Percentiles rank a stretch among this genome's conserved stretches.
phyloP scores from a whole-genome alignment of 805 yeast species.

The Metschnikowia rubicola region DNA sequence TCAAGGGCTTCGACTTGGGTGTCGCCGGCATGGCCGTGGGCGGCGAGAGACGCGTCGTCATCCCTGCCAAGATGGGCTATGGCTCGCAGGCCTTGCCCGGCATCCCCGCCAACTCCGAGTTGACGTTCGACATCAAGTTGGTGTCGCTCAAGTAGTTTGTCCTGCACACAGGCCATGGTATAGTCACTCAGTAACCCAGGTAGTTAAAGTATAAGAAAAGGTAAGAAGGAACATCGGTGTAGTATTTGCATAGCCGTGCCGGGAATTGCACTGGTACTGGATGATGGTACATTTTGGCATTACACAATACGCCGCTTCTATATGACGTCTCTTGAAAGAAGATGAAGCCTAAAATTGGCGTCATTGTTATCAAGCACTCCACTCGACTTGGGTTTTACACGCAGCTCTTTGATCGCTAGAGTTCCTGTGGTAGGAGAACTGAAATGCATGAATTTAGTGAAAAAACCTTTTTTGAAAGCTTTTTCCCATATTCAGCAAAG shows the following conservation, averaged over 20 bases:
- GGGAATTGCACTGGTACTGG: neutral
- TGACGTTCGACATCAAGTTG: slow-evolving; percentile 93
- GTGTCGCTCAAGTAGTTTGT: slow-evolving; percentile 71
- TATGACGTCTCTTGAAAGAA: too few species aligned
- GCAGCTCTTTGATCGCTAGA: too few species aligned
- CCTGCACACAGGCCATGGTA: too few species aligned
- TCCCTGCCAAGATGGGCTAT: slow-evolving; percentile 95
- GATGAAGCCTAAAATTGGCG: too few species aligned
- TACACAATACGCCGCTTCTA: too few species aligned
- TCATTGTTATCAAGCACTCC: too few species aligned
- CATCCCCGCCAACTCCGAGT: slow-evolving; percentile 94
- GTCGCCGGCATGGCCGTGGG: slow-evolving; percentile 98
- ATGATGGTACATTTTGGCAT: too few species aligned
- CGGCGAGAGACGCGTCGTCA: slow-evolving; percentile 96
- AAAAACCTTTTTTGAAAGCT: too few species aligned
- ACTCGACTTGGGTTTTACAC: too few species aligned
- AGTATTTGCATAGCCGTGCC: neutral
- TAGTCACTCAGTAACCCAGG: neutral
- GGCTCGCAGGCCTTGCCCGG: slow-evolving; percentile 95
- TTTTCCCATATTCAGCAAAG: too few species aligned
- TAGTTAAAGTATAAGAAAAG: neutral
- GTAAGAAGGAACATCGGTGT: neutral
- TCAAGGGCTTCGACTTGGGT: slow-evolving; percentile 98
- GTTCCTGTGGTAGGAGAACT: too few species aligned
- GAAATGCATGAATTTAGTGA: too few species aligned